phyloP scores from a whole-genome alignment of 768 basidiomycete genomes.

The Russula griseocarnosa region DNA sequence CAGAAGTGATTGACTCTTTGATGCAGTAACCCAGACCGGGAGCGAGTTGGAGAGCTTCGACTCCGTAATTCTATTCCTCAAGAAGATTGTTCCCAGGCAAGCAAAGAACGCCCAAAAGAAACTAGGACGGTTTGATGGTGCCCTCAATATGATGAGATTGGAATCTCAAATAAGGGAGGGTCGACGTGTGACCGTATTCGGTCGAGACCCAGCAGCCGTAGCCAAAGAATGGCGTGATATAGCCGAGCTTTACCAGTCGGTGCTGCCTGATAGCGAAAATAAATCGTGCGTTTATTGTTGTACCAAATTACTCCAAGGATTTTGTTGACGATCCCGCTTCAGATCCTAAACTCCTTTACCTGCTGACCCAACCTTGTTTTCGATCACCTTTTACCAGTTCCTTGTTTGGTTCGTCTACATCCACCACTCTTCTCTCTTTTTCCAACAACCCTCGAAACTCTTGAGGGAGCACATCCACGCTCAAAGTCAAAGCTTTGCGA shows the following conservation, averaged over 20 bases:
- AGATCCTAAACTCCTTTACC: constrained; percentile 17
- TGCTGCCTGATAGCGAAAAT: constrained; percentile 15
- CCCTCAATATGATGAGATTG: constrained; percentile 14
- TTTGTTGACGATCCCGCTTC: constrained; percentile 1
- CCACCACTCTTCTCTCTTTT: constrained; percentile 70
- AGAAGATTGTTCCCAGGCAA: constrained; percentile 16
- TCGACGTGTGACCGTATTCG: neutral
- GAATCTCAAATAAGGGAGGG: constrained; percentile 17
- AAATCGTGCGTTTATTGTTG: constrained; percentile 3
- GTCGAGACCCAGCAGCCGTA: constrained; percentile 1
- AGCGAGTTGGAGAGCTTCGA: constrained; percentile 14
- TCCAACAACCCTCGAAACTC: constrained; percentile 77
- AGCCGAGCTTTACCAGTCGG: constrained; percentile 17
- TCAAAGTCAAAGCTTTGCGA: constrained; percentile 69
- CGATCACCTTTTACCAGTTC: too few relatives aligned
- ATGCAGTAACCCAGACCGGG: neutral
- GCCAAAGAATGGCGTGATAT: constrained; percentile 17
- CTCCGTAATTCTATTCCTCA: constrained; percentile 13
- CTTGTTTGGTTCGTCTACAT: too few relatives aligned
- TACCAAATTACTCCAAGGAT: neutral
- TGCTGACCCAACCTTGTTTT: too few relatives aligned
- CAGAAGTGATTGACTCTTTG: neutral
- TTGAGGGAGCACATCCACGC: constrained; percentile 70
- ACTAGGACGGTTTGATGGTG: constrained; percentile 14
- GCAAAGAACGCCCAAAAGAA: constrained; percentile 13